Base-by-base conservation (phyloP, 192 early-diverging fungal species). In the Paraglomus occultum region DNA sequence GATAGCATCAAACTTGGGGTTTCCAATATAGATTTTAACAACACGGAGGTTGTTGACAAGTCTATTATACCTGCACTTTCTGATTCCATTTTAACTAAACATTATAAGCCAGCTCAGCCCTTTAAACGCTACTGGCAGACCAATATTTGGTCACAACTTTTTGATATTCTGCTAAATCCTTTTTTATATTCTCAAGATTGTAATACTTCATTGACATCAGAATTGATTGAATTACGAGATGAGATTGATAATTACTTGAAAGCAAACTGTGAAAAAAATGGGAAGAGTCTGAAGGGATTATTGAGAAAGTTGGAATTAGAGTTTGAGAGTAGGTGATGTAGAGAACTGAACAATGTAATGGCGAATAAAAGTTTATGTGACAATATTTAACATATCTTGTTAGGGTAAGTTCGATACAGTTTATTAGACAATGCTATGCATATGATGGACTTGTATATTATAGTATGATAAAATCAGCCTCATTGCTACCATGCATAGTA, bases 111-210 rank as follows among this genome's bases (percentile, higher is more conserved):
- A 51, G 44, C 61, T 53, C 66, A 52, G 12, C 42, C 72, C 43
- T 59, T 73, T 39, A 74, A 74, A 64, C 66, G 73, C 15, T 74
- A 74, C 44, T 74, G 73, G 73, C 66, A 74, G 39, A 51, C 46
- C 20, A 38, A 55, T 0, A 59, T 74, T 20, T 74, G 73, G 73
- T 12, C 12, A 49, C 14, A 22, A 18, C 49, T 74, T 23, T 74
- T 74, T 69, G 55, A 67, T 43, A 51, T 73, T 15, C 6, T 73
- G 22, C 18, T 73, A n/a, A 73, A 73, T 52, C 58, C 72, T 52
- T 72, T 55, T 15, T 53, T 45, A 50, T 43, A 20, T 10, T 46
- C 12, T 18, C 39, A 5, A 20, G 67, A 69, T 23, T 51, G 67
- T 1, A 38, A 55, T 46, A 23, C 57, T 45, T 54, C 67, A 57